A percentile compares a stretch with the other conserved stretches of the same genome.
Conservation (phyloP, 169 alveolate genomes). For the Babesia sp. region DNA sequence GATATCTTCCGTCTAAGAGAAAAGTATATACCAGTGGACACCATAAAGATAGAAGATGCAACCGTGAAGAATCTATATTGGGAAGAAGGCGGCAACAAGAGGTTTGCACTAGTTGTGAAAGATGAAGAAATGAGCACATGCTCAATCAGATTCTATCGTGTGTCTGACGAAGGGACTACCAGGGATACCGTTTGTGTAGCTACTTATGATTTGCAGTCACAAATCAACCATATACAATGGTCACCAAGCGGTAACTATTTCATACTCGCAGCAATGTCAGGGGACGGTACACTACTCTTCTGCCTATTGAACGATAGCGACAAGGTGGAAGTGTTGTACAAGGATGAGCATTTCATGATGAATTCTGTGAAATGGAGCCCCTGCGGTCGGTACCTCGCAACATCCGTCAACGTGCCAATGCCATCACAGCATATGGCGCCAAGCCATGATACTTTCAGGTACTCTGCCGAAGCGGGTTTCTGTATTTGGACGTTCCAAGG, state of each 20-base stretch:
- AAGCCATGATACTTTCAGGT: slow-evolving; percentile 69
- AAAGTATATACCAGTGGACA: slow-evolving; percentile 87
- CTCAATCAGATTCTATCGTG: slow-evolving; percentile 85
- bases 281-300: slow-evolving; percentile 83
- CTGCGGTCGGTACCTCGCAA: slow-evolving; percentile 85
- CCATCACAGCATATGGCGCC: slow-evolving; percentile 42
- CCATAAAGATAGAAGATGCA: slow-evolving; percentile 86
- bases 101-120: slow-evolving; percentile 85
- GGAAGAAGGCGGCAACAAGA: slow-evolving; percentile 80
- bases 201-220: slow-evolving; percentile 77
- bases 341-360: slow-evolving; percentile 85
- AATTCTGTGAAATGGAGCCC: slow-evolving; percentile 86
- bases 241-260: slow-evolving; percentile 87
- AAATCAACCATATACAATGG: slow-evolving; percentile 83
- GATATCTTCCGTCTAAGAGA: slow-evolving; percentile 87
- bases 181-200: slow-evolving; percentile 73
- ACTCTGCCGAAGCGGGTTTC: slow-evolving; percentile 83
- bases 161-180: slow-evolving; percentile 79
- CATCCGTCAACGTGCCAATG: slow-evolving; percentile 74
- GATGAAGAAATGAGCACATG: slow-evolving; percentile 84
- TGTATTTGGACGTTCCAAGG: slow-evolving; percentile 89
- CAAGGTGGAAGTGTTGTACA: slow-evolving; percentile 85
- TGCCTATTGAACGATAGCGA: slow-evolving; percentile 82
- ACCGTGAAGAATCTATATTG: slow-evolving; percentile 85
- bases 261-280: slow-evolving; percentile 80